Evolutionary conservation across 129 eudicot species (phyloP).

Genomic region (Tanacetum coccineum): DNA sequence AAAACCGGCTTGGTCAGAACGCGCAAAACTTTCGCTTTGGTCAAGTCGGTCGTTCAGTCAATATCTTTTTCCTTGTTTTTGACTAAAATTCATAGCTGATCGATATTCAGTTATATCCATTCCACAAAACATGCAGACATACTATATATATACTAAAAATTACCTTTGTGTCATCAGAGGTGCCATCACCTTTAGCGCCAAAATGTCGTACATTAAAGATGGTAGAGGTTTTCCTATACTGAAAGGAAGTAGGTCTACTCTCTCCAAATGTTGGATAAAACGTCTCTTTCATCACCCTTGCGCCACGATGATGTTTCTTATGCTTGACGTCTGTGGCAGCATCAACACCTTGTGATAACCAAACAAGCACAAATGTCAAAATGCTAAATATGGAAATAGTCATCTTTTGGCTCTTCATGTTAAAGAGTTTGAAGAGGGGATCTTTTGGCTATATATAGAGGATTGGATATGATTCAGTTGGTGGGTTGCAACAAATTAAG

Average conservation of each 20-base stretch:
- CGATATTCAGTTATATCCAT: background rate
- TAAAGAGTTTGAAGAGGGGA: background rate
- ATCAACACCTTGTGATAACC: constrained; percentile 20
- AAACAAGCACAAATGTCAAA: constrained; percentile 27
- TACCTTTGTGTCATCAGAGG: constrained; percentile 57
- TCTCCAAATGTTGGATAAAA: constrained; percentile 26
- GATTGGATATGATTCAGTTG: background rate
- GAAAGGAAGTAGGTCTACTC: constrained; percentile 16
- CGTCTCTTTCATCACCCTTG: constrained; percentile 19
- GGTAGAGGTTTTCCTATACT: constrained; percentile 17
- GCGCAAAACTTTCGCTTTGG: no score
- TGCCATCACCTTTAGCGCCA: constrained; percentile 71
- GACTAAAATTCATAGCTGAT: no score
- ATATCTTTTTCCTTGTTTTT: no score
- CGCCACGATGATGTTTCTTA: constrained; percentile 9
- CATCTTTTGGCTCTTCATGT: constrained; percentile 26
- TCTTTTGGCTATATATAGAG: background rate
- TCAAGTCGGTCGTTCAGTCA: background rate
- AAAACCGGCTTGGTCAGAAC: no score
- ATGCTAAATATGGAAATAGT: constrained; percentile 13
- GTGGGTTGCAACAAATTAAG: constrained; percentile 19
- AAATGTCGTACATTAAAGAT: constrained; percentile 46
- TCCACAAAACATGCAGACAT: background rate
- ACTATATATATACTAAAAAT: background rate
- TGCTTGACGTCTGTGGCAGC: constrained; percentile 26